Base-by-base conservation (phyloP, 257 asterid genomes). In the Echium plantagineum region DNA sequence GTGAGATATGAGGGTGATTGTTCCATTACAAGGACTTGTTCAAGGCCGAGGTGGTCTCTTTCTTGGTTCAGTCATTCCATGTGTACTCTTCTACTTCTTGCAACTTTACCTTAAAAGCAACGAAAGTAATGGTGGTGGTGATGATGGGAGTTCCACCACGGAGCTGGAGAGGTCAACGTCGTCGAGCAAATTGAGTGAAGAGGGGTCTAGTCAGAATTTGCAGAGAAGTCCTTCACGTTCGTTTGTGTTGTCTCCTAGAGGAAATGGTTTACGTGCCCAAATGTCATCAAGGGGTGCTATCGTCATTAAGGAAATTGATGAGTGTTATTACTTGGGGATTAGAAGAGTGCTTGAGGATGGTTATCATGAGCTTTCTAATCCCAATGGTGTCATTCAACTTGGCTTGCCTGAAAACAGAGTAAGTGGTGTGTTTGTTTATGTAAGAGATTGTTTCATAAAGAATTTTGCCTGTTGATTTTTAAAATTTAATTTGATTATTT, bases 21-120 rank as follows among this genome's bases (percentile, higher is more conserved):
- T 84, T n/a, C 94, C 91, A 74, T 74, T 81, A 68, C 89, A 81
- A 63, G 89, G 86, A 20, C 68, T 81, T 47, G 85, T 84, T 26
- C 84, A 84, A 69, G 89, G 94, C 69, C 72, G 86, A 30, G 94
- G 89, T 7, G 94, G 94, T 30, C 80, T 84, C 16, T 70, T 81
- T 62, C 60, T 81, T 5, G 94, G 89, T 49, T 81, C 94, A 21
- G 78, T 74, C 4, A 79, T 81, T 38, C 94, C 89, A 15, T 84
- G 89, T 57, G 89, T 83, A 66, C 89, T 84, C 49, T 80, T 84
- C 76, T 84, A 81, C 72, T 84, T 84, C 58, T 79, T 79, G 58
- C 89, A 84, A 64, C 75, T 84, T 8, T 81, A 79, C 64, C 74
- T 81, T 32, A 81, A 80, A 72, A 65, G 79, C 7, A 77, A 74